Evolutionary conservation across 2,329 filamentous ascomycete genomes (phyloP).

Genomic region (Metarhizium guizhouense): DNA sequence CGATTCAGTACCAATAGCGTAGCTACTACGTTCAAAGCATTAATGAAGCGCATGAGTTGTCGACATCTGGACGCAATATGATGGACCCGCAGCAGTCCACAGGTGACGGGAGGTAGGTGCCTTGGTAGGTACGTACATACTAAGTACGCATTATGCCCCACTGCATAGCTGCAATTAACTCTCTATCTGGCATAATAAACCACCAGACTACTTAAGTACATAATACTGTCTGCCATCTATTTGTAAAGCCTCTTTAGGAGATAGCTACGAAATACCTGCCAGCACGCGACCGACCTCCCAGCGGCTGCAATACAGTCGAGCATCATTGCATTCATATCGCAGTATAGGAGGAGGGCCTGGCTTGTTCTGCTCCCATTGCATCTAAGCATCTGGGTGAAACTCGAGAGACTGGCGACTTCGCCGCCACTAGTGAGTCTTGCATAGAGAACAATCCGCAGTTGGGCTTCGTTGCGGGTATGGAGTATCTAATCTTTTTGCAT

Average conservation of each 20-base stretch:
- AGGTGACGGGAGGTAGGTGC: too few species aligned
- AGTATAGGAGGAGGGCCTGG: neutral
- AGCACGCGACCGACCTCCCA: neutral
- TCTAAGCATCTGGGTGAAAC: neutral
- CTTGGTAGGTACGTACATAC: too few species aligned
- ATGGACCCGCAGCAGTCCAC: too few species aligned
- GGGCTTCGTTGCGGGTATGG: neutral
- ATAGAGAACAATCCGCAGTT: neutral
- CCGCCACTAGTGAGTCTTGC: neutral
- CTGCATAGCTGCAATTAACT: too few species aligned
- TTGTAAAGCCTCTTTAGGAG: neutral
- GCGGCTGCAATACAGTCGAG: neutral
- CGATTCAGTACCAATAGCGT: too few species aligned
- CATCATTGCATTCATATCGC: neutral
- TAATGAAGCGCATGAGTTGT: too few species aligned
- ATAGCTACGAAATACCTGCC: neutral
- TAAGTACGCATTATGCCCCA: too few species aligned
- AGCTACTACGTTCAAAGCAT: too few species aligned
- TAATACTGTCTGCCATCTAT: too few species aligned
- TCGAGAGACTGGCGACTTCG: neutral
- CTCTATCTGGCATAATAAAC: too few species aligned
- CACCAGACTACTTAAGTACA: too few species aligned
- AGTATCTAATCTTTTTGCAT: neutral
- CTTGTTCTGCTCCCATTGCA: neutral
- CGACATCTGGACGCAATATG: too few species aligned